These are phyloP conservation scores for Shiraia bambusicola DNA, from an alignment of 2,329 filamentous ascomycete species.

Conservation along the genomic window DNA sequence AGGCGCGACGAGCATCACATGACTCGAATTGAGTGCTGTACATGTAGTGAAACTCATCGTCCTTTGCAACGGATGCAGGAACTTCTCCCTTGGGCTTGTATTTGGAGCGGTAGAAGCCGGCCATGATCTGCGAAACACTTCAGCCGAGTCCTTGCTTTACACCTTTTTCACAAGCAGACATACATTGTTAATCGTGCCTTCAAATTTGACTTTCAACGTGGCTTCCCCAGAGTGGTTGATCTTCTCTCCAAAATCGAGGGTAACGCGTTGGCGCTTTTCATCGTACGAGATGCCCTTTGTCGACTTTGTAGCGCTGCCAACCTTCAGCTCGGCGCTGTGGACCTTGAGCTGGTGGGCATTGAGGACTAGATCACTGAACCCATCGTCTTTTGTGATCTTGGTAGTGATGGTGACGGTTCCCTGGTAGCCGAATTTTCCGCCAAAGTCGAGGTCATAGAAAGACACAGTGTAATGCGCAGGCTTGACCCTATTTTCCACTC, in stretches of 20 bases:
- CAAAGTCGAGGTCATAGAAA: constrained; percentile 74
- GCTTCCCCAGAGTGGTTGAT: constrained; percentile 68
- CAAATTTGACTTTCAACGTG: constrained; percentile 69
- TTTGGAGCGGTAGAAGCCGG: constrained; percentile 89
- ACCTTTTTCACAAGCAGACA: constrained; percentile 1
- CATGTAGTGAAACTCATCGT: constrained; percentile 64
- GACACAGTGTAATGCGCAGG: constrained; percentile 84
- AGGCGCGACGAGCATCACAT: constrained; percentile 89
- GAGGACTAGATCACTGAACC: constrained; percentile 73
- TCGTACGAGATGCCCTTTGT: constrained; percentile 76
- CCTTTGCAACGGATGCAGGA: constrained; percentile 74
- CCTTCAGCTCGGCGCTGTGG: constrained; percentile 62
- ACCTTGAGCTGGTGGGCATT: constrained; percentile 86
- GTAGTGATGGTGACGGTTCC: constrained; percentile 80
- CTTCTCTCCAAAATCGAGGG: constrained; percentile 72
- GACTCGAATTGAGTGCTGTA: constrained; percentile 97
- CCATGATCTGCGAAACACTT: constrained; percentile 58
- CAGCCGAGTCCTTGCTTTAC: not conserved
- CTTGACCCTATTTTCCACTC: constrained; percentile 63
- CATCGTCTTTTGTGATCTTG: constrained; percentile 63
- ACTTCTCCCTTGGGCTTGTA: constrained; percentile 80
- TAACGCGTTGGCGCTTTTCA: constrained; percentile 78
- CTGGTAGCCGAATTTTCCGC: constrained; percentile 76
- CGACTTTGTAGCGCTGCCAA: constrained; percentile 59
- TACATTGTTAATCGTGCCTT: constrained; percentile 80